A percentile compares a stretch with the other conserved stretches of the same genome.
Conservation (phyloP, 164 flowering plant species). For the Nelumbo lutea region DNA sequence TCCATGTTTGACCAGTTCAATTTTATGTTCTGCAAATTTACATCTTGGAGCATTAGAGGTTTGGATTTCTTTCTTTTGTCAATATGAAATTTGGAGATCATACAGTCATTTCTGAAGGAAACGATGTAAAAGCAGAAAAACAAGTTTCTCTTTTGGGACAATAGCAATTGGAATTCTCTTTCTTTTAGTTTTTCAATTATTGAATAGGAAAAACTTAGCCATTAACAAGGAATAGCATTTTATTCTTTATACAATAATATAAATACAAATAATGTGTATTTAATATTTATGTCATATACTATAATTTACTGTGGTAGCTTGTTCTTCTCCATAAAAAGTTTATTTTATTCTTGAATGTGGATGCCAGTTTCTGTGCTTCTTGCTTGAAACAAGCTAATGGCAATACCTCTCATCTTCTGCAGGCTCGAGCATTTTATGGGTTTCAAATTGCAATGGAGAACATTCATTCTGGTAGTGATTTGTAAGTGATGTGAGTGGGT, state of each 20-base stretch:
- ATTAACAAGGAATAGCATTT: background rate
- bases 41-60: background rate
- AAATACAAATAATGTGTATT: background rate
- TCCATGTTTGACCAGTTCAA: background rate
- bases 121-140: no score
- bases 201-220: background rate
- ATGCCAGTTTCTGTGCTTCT: background rate
- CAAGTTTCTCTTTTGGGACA: background rate
- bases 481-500: constrained; percentile 8
- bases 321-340: background rate
- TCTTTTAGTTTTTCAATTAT: background rate
- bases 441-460: constrained; percentile 91
- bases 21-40: background rate
- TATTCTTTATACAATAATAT: background rate
- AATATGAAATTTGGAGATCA: no score
- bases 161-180: background rate
- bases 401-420: constrained; percentile 7
- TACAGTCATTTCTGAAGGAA: no score
- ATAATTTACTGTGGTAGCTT: background rate
- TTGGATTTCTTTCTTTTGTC: background rate
- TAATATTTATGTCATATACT: background rate
- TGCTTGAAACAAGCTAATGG: constrained; percentile 1
- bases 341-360: background rate
- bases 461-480: constrained; percentile 70
- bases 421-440: constrained; percentile 85